Conservation (phyloP, 495 filamentous ascomycete genomes). For the Elasticomyces elasticus region DNA sequence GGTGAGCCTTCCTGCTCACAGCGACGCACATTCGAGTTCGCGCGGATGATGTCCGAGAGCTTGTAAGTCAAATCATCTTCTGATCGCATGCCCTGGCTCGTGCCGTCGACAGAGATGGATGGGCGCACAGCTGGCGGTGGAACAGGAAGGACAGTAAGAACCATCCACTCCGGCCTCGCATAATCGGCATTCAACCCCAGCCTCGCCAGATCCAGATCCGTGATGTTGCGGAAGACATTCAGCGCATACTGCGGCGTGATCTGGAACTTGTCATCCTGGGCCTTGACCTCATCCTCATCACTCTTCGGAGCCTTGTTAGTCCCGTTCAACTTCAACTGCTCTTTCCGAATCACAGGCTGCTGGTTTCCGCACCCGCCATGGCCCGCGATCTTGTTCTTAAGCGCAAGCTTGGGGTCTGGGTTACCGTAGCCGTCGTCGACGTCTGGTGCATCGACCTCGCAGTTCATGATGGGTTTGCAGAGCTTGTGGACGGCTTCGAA, state of each 20-base stretch:
- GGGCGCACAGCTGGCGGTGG: slow-evolving; percentile 92
- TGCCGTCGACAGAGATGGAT: slow-evolving; percentile 89
- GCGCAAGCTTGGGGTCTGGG: slow-evolving; percentile 39
- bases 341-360: slow-evolving; percentile 75
- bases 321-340: slow-evolving; percentile 72
- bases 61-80: slow-evolving; percentile 99
- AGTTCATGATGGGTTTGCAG: slow-evolving; percentile 77
- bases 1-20: slow-evolving; percentile 83
- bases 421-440: slow-evolving; percentile 49
- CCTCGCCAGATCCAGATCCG: slow-evolving; percentile 65
- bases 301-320: slow-evolving; percentile 70
- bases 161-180: slow-evolving; percentile 96
- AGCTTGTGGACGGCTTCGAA: slow-evolving; percentile 82
- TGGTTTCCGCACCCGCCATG: slow-evolving; percentile 92
- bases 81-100: slow-evolving; percentile 73
- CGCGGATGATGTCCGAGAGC: slow-evolving; percentile 92
- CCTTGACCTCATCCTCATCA: slow-evolving; percentile 51
- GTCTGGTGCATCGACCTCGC: slow-evolving; percentile 58
- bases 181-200: slow-evolving; percentile 89
- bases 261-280: slow-evolving; percentile 65
- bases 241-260: slow-evolving; percentile 78
- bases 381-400: slow-evolving; percentile 40
- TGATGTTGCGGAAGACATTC: slow-evolving; percentile 74
- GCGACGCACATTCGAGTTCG: slow-evolving; percentile 85
- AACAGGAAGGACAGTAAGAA: slow-evolving; percentile 87